A percentile compares a stretch with the other conserved stretches of the same genome.
Conservation (phyloP, 1,284 basidiomycete genomes). For the Leccinum angustisporum region DNA sequence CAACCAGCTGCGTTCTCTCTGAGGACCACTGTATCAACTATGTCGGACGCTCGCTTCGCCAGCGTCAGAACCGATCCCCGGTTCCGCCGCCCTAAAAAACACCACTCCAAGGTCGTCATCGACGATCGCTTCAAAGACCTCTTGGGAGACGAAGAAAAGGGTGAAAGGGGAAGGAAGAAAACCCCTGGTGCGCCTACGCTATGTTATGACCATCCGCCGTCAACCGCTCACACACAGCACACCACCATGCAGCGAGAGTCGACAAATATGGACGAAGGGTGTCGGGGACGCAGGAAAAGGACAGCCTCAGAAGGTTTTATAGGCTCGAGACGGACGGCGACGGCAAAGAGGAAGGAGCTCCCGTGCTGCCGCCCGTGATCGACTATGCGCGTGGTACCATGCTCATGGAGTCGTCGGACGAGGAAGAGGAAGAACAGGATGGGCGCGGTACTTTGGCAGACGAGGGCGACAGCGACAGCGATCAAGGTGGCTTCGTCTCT, state of each 20-base stretch:
- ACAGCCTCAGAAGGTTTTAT: conserved; percentile 84
- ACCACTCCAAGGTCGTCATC: conserved; percentile 81
- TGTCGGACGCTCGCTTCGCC: conserved; percentile 86
- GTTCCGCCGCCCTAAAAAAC: conserved; percentile 83
- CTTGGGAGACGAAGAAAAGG: conserved; percentile 51
- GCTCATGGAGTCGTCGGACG: conserved; percentile 85
- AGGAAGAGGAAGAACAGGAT: conserved; percentile 49
- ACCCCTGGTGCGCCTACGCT: conserved; percentile 38
- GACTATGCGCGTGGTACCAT: conserved; percentile 93
- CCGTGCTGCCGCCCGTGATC: conserved; percentile 40
- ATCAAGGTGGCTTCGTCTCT: conserved; percentile 49
- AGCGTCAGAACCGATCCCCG: conserved; percentile 90
- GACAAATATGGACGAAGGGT: conserved; percentile 91
- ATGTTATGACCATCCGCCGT: not conserved
- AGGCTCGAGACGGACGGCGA: conserved; percentile 56
- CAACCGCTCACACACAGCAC: not conserved
- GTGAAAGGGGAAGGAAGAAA: conserved; percentile 41
- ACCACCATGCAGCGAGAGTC: conserved; percentile 51
- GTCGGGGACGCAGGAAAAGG: conserved; percentile 66
- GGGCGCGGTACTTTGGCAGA: conserved; percentile 38
- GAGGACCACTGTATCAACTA: conserved; percentile 28
- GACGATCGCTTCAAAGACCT: conserved; percentile 94
- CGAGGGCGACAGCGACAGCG: conserved; percentile 43
- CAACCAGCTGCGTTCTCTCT: not conserved
- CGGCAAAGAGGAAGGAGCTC: conserved; percentile 30